A percentile compares a stretch with the other conserved stretches of the same genome.
These are phyloP conservation scores for Rutstroemia sp. DNA, from an alignment of 2,329 filamentous ascomycete species.

Conservation along the genomic window DNA sequence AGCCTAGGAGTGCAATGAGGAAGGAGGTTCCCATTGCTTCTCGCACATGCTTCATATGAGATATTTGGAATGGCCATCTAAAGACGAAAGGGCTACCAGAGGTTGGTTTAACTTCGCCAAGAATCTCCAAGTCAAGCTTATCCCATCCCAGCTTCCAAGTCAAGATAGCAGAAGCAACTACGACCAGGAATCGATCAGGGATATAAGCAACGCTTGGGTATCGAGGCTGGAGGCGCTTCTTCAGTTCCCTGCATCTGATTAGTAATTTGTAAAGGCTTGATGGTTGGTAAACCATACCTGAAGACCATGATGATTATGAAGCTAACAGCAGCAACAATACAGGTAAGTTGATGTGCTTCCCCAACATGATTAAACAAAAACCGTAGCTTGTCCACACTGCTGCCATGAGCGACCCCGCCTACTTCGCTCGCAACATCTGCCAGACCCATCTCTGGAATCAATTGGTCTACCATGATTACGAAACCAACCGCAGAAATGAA, in stretches of 20 bases:
- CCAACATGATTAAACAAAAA: slow-evolving; percentile 66
- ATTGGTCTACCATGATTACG: slow-evolving; percentile 90
- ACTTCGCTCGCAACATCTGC: slow-evolving; percentile 53
- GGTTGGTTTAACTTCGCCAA: slow-evolving; percentile 72
- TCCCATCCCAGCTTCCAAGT: slow-evolving; percentile 76
- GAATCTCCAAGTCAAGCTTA: slow-evolving; percentile 67
- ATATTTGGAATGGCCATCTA: slow-evolving; percentile 73
- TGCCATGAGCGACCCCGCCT: slow-evolving; percentile 68
- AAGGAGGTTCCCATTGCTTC: slow-evolving; percentile 88
- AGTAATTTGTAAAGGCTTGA: not conserved
- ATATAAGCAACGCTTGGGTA: slow-evolving; percentile 79
- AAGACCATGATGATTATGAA: slow-evolving; percentile 89
- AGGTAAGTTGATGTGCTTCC: slow-evolving; percentile 66
- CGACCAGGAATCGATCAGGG: slow-evolving; percentile 85
- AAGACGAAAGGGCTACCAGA: slow-evolving; percentile 70
- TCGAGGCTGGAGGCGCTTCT: slow-evolving; percentile 70
- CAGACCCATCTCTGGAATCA: slow-evolving; percentile 84
- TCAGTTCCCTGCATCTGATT: slow-evolving; percentile 57
- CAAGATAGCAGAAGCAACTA: slow-evolving; percentile 75
- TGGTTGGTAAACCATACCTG: slow-evolving; percentile 44
- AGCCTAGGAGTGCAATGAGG: slow-evolving; percentile 89
- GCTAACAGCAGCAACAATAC: slow-evolving; percentile 67
- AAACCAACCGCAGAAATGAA: slow-evolving; percentile 98
- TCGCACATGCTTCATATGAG: slow-evolving; percentile 73
- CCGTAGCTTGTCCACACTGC: slow-evolving; percentile 74